These are phyloP conservation scores for Amauroascus niger DNA, from an alignment of 2,329 filamentous ascomycete genomes.

Conservation along the genomic window DNA sequence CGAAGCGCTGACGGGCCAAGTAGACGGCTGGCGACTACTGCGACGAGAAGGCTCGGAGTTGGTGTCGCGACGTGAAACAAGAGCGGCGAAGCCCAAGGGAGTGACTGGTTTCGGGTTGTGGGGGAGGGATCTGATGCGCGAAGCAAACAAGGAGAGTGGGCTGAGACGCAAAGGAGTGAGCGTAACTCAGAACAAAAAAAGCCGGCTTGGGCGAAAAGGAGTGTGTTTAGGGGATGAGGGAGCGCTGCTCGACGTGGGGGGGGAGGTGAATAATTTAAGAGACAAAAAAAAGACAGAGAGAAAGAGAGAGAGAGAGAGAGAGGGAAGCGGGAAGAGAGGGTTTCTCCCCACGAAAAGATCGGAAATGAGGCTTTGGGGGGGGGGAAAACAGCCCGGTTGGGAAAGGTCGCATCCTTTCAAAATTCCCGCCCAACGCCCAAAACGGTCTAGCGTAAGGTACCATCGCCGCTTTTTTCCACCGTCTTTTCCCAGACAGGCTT, in stretches of 20 bases:
- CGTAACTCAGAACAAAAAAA: conserved; percentile 11
- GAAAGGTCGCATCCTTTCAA: not conserved
- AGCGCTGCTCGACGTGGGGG: conserved; percentile 10
- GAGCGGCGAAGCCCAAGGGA: not conserved
- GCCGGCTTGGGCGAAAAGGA: conserved; percentile 3
- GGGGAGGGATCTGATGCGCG: too few species aligned
- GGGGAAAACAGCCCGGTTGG: not conserved
- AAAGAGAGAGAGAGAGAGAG: not conserved
- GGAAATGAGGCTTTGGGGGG: conserved; percentile 12
- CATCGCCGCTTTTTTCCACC: not conserved
- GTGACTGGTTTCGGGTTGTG: too few species aligned
- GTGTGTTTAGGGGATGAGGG: not conserved
- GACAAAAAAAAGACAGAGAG: not conserved
- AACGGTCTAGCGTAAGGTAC: not conserved
- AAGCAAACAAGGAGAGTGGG: conserved; percentile 9
- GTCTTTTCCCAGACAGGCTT: not conserved
- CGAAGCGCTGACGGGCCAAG: not conserved
- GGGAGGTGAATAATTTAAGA: not conserved
- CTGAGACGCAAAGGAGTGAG: conserved; percentile 15
- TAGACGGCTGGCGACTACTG: conserved; percentile 6
- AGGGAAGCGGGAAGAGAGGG: not conserved
- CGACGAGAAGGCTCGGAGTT: conserved; percentile 7
- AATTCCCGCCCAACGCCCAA: not conserved
- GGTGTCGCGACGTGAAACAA: conserved; percentile 11
- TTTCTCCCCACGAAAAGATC: not conserved